phyloP scores from a whole-genome alignment of 331 rosid genomes.

The Stylosanthes scabra region DNA sequence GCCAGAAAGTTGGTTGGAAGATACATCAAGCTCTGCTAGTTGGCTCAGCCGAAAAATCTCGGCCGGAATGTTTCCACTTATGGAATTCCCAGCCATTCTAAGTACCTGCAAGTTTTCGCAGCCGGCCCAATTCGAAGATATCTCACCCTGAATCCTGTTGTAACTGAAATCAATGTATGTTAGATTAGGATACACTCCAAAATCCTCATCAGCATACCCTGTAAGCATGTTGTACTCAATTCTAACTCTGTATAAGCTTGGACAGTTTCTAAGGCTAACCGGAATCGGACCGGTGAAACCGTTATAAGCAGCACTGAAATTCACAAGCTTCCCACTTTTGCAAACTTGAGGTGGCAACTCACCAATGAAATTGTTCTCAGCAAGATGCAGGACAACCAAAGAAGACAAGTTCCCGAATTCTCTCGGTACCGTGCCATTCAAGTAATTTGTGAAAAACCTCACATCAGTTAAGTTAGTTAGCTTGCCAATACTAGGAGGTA shows the following conservation, averaged over 20 bases:
- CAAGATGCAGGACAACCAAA: constrained; percentile 54
- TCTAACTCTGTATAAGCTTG: constrained; percentile 51
- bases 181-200: constrained; percentile 68
- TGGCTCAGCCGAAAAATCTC: constrained; percentile 51
- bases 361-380: constrained; percentile 59
- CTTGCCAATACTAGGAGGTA: constrained; percentile 51
- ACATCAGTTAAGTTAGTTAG: constrained; percentile 56
- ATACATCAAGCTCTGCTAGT: constrained; percentile 50
- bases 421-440: constrained; percentile 57
- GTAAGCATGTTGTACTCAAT: constrained; percentile 51
- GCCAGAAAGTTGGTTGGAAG: constrained; percentile 56
- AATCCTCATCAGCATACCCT: constrained; percentile 57
- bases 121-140: constrained; percentile 60
- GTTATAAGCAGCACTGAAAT: constrained; percentile 54
- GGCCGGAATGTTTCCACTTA: constrained; percentile 52
- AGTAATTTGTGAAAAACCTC: constrained; percentile 43
- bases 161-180: constrained; percentile 60
- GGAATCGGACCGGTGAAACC: constrained; percentile 65
- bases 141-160: constrained; percentile 49
- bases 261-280: constrained; percentile 53
- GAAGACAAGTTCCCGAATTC: constrained; percentile 61
- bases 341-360: constrained; percentile 64
- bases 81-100: constrained; percentile 48
- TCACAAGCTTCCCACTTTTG: constrained; percentile 50
- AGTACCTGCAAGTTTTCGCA: constrained; percentile 52